phyloP scores from a whole-genome alignment of 1,139 yeast species.

The Yamadazyma pseudoaaseri region DNA sequence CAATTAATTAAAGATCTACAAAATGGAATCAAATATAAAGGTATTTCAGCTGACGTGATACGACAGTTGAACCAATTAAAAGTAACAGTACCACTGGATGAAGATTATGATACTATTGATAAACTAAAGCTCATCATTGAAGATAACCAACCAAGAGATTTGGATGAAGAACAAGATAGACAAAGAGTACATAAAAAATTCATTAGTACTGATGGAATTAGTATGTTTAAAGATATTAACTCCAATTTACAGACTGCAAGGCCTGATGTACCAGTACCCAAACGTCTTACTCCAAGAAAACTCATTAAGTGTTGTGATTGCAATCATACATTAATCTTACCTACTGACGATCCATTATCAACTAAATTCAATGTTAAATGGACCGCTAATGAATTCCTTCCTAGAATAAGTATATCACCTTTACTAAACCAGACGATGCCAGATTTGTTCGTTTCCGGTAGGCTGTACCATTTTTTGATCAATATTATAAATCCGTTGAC shows the following conservation, averaged over 20 bases:
- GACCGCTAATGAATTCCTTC: slow-evolving; percentile 36
- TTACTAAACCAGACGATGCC: slow-evolving; percentile 9
- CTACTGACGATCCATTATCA: slow-evolving; percentile 26
- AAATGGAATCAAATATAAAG: slow-evolving; percentile 10
- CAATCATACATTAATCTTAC: slow-evolving; percentile 24
- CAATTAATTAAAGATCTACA: slow-evolving; percentile 11
- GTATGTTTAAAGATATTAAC: slow-evolving; percentile 1
- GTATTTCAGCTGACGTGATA: slow-evolving; percentile 14
- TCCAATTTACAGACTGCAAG: neutral
- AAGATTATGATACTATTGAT: slow-evolving; percentile 7
- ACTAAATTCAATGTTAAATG: slow-evolving; percentile 30
- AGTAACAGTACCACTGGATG: slow-evolving; percentile 9
- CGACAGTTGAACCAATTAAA: slow-evolving; percentile 14
- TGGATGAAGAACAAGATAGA: slow-evolving; percentile 10
- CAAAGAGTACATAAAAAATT: neutral
- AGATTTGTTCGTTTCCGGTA: slow-evolving; percentile 10
- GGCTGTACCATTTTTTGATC: slow-evolving; percentile 20
- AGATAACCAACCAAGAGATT: slow-evolving; percentile 4
- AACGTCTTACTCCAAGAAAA: slow-evolving; percentile 23
- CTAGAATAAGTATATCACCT: slow-evolving; percentile 19
- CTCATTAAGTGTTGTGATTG: slow-evolving; percentile 30
- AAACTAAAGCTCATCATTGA: slow-evolving; percentile 4
- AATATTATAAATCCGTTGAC: slow-evolving; percentile 32
- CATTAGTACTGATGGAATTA: neutral
- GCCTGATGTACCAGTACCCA: slow-evolving; percentile 22